These are phyloP conservation scores for Wallacemonas sp. DNA, from an alignment of 208 protist genomes.

Conservation along the genomic window DNA sequence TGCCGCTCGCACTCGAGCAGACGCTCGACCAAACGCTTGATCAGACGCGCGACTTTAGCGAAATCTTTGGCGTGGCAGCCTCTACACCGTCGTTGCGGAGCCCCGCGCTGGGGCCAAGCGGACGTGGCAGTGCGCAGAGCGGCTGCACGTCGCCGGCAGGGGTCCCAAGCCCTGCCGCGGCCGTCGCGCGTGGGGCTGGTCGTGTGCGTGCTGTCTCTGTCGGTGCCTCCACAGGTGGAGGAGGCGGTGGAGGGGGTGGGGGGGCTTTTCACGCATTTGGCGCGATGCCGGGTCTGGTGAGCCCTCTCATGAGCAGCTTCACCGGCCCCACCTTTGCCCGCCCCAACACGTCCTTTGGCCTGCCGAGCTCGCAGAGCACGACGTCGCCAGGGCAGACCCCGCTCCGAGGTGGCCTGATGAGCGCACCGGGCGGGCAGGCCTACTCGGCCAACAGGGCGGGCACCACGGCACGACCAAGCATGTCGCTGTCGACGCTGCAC, in stretches of 20 bases:
- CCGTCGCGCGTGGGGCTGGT: not conserved
- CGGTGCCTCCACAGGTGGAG: not conserved
- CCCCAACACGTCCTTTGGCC: not conserved
- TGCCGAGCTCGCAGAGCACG: not conserved
- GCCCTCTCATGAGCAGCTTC: constrained; percentile 2
- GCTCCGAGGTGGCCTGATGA: too few relatives aligned
- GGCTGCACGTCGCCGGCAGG: too few relatives aligned
- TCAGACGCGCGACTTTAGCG: constrained; percentile 12
- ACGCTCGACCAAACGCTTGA: constrained; percentile 5
- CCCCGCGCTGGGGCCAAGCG: not conserved
- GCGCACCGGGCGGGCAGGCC: too few relatives aligned
- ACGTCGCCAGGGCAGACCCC: too few relatives aligned
- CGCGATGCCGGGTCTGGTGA: not conserved
- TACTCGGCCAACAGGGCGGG: too few relatives aligned
- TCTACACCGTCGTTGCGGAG: constrained; percentile 2
- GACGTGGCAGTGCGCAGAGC: too few relatives aligned
- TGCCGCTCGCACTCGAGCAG: not conserved
- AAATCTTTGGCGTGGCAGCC: constrained; percentile 9
- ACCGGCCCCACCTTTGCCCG: not conserved
- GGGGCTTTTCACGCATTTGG: not conserved
- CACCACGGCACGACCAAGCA: constrained; percentile 7
- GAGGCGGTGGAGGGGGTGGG: not conserved
- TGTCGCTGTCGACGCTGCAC: constrained; percentile 15
- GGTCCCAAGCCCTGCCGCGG: too few relatives aligned
- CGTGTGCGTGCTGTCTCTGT: constrained; percentile 5